Percentiles rank a stretch among this genome's conserved stretches.
phyloP scores from a whole-genome alignment of 2,329 filamentous ascomycete genomes.

The Colletotrichum phormii region DNA sequence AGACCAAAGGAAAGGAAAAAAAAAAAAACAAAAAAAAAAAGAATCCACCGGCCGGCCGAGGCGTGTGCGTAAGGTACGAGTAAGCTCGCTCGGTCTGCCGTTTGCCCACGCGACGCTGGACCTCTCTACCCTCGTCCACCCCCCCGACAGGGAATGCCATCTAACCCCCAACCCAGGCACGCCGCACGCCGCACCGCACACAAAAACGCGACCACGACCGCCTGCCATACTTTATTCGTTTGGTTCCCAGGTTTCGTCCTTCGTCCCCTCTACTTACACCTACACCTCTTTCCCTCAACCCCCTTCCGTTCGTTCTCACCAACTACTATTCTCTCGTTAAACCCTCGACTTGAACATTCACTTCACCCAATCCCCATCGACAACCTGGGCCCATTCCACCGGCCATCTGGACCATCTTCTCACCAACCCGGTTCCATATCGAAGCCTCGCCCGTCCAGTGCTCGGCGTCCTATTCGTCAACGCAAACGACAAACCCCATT shows the following conservation, averaged over 20 bases:
- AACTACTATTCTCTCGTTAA: slow-evolving; percentile 36
- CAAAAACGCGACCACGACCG: slow-evolving; percentile 36
- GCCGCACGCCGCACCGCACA: slow-evolving; percentile 9
- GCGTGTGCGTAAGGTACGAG: slow-evolving; percentile 36
- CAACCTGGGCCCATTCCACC: slow-evolving; percentile 11
- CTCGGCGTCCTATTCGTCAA: slow-evolving; percentile 19
- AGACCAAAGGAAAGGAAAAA: too few relatives aligned
- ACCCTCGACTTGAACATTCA: neutral
- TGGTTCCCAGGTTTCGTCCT: slow-evolving; percentile 34
- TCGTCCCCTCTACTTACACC: slow-evolving; percentile 33
- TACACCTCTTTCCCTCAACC: slow-evolving; percentile 25
- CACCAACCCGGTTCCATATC: neutral
- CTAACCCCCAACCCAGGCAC: slow-evolving; percentile 29
- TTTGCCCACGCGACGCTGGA: slow-evolving; percentile 34
- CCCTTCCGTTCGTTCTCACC: slow-evolving; percentile 33
- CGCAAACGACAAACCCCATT: neutral
- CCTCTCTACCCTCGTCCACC: slow-evolving; percentile 15
- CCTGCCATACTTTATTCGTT: slow-evolving; percentile 35
- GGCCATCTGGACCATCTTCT: slow-evolving; percentile 2
- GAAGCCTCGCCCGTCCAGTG: slow-evolving; percentile 15
- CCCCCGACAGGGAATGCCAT: slow-evolving; percentile 34
- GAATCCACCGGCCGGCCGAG: slow-evolving; percentile 26
- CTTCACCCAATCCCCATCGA: slow-evolving; percentile 11
- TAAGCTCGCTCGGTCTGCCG: slow-evolving; percentile 37
- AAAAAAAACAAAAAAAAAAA: neutral